Conservation (phyloP, 345 rosid genomes). For the Gossypium thurberi region DNA sequence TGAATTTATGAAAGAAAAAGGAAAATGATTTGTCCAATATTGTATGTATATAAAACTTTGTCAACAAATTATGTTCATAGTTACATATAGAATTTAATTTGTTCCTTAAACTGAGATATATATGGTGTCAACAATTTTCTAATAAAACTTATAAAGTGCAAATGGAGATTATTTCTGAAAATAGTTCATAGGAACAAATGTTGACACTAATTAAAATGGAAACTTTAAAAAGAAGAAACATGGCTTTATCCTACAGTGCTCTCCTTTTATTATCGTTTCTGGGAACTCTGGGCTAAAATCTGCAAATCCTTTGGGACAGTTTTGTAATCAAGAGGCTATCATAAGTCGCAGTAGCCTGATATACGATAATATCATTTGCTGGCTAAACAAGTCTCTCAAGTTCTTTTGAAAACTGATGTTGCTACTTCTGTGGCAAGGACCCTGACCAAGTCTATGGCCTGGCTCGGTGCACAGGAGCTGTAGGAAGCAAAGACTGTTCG, state of each 20-base stretch:
- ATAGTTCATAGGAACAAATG: background rate
- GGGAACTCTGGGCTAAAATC: too few relatives aligned
- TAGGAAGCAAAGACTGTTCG: slow-evolving; percentile 38
- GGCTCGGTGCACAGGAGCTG: slow-evolving; percentile 65
- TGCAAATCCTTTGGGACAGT: background rate
- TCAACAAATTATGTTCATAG: background rate
- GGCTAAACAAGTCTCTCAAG: slow-evolving; percentile 26
- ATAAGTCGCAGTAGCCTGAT: slow-evolving; percentile 23
- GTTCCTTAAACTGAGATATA: background rate
- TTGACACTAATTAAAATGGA: background rate
- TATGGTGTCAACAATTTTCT: background rate
- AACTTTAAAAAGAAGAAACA: background rate
- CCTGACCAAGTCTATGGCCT: slow-evolving; percentile 52
- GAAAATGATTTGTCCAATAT: too few relatives aligned
- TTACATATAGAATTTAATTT: background rate
- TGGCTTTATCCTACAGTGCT: background rate
- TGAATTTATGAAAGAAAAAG: background rate
- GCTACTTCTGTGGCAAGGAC: slow-evolving; percentile 28
- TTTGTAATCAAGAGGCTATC: slow-evolving; percentile 13
- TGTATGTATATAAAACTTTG: too few relatives aligned
- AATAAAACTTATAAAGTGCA: background rate
- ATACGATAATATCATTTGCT: slow-evolving; percentile 35
- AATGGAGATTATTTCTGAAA: background rate
- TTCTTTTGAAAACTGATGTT: slow-evolving; percentile 32
- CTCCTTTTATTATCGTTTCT: too few relatives aligned